Evolutionary conservation across 352 stramenopile species (phyloP), one percentile per base, ranked within the genome.

Genomic region (Phytophthora tentaculata): DNA sequence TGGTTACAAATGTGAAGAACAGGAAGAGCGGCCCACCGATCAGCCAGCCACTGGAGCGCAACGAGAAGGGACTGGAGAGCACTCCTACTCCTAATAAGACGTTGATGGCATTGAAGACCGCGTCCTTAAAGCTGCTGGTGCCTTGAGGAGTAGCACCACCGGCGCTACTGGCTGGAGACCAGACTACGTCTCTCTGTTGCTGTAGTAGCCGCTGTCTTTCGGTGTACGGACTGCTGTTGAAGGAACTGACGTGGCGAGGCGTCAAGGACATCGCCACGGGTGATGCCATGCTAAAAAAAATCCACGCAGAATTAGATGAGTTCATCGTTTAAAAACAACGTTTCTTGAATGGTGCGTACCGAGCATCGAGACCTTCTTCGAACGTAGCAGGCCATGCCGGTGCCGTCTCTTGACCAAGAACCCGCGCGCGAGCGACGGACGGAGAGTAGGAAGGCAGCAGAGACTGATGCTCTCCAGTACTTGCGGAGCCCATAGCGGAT

Each of bases 21-120:
- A 94, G 66, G 44, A 96, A 92, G 26, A 96, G 82, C 52, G 80
- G 80, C 2, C 76, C 63, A 19, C 87, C 87, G n/a, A 94, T 72
- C 28, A 90, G 61, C 72, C 87, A 83, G 8, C 89, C 89, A 20
- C 83, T 92, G 20, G 81, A 92, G 23, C 87, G 86, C 73, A 96
- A 53, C 14, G 88, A 87, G 62, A 94, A 96, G 28, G 89, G 89
- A 50, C 87, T 90, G 52, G 89, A 92, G 49, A 96, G 82, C 57
- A 94, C 83, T 9, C 89, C 89, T 12, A 95, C 88, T 37, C 89
- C 89, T n/a, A 95, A 56, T 47, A 96, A 69, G 64, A 95, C 84
- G 67, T 96, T 96, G 68, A 96, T 89, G 37, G 83, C 83, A 48
- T 95, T 96, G 63, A 94, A 91, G 7, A 91, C 84, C 7, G 88